Evolutionary conservation across 2,329 filamentous ascomycete genomes (phyloP), one percentile per base, ranked within the genome.

Genomic region (Fusarium sulawesiense): DNA sequence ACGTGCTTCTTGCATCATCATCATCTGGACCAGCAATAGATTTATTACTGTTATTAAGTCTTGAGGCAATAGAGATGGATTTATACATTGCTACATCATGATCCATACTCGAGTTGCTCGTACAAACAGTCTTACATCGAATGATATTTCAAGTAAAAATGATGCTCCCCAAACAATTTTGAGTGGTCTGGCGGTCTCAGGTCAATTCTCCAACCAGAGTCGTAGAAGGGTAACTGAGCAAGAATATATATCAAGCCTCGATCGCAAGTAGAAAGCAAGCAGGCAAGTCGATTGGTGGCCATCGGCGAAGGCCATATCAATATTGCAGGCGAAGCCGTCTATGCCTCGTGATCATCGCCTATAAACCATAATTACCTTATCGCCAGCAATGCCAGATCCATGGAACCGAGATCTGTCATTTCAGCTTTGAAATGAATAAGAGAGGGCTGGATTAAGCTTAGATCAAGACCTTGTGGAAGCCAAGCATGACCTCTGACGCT

Each of bases 1-100:
- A 76, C 73, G 73, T 76, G 73, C 21, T 27, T 16, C 18, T 53
- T 53, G 32, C 49, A 53, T 53, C 49, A 42, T 53, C 49, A 42
- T 53, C 23, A 27, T 13, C 18, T n/a, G 10, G 11, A 42, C n/a
- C 14, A 27, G 41, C 25, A 29, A 40, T 21, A n/a, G 4, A 29
- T 25, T 25, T 25, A 25, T 25, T 25, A 25, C 23, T 25, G 23
- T 25, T 25, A 25, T 25, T 7, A 25, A 25, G 23, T 25, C 23
- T 25, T 21, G 7, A 13, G 18, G 12, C n/a, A 29, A 41, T 42
- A 20, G 13, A 8, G 12, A 27, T 13, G 49, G 12, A 29, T 41
- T 16, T 13, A 27, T 10, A 9, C 13, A 21, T 29, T 7, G 4
- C 5, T 4, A 42, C 16, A 5, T 10, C 6, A 20, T 18, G 7